Percentiles rank a stretch among this genome's conserved stretches.
These are phyloP conservation scores for Ambrosia artemisiifolia DNA, from an alignment of 129 eudicot genomes.

Conservation along the genomic window DNA sequence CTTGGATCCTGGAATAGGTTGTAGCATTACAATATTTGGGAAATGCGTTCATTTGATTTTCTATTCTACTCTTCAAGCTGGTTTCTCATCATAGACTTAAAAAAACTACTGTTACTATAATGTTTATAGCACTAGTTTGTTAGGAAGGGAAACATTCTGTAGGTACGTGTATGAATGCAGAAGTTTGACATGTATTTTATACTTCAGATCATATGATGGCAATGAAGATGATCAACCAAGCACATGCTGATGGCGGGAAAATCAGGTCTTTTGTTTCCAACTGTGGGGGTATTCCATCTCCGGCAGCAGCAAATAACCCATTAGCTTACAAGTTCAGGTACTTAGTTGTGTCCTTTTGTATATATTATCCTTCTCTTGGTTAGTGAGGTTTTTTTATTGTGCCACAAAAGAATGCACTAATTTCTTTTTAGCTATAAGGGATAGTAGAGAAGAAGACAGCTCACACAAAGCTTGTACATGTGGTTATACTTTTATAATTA, in stretches of 20 bases:
- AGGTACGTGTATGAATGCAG: background rate
- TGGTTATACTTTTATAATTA: too few relatives aligned
- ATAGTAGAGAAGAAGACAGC: background rate
- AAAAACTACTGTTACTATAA: background rate
- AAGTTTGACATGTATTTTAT: constrained; percentile 11
- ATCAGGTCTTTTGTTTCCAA: constrained; percentile 82
- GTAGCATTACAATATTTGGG: background rate
- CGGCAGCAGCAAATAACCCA: constrained; percentile 94
- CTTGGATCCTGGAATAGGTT: constrained; percentile 99
- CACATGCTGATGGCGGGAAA: constrained; percentile 73
- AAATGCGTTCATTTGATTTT: background rate
- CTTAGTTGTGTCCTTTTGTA: constrained; percentile 2
- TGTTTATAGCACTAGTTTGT: background rate
- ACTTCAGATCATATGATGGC: constrained; percentile 98
- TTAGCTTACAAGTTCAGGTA: constrained; percentile 97
- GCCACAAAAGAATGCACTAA: background rate
- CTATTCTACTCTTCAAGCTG: background rate
- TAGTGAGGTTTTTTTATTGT: background rate
- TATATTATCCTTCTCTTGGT: background rate
- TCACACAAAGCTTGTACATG: background rate
- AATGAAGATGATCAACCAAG: constrained; percentile 90
- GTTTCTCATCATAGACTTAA: background rate
- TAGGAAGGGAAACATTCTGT: background rate
- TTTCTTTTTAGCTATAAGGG: background rate
- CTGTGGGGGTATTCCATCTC: constrained; percentile 99